A percentile compares a stretch with the other conserved stretches of the same genome.
Evolutionary conservation across 1,284 basidiomycete species (phyloP).

Genomic region (Apiotrichum sp.): DNA sequence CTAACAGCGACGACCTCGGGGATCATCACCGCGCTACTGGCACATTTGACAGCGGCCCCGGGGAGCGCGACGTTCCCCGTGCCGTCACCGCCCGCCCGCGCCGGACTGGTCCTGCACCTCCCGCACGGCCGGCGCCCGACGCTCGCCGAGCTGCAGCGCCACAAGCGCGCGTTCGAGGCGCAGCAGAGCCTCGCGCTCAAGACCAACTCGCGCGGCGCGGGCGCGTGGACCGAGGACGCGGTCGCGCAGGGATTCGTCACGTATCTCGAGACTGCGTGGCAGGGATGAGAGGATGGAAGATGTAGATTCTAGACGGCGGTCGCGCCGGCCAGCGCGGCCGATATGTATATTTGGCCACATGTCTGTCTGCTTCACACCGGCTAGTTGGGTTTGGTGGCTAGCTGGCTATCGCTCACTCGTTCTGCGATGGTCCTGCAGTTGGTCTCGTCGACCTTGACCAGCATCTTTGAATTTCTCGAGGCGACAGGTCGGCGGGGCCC

Average conservation of each 20-base stretch:
- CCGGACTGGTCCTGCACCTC: constrained; percentile 43
- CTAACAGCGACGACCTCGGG: constrained; percentile 65
- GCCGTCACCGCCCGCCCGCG: constrained; percentile 51
- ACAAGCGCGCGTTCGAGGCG: constrained; percentile 80
- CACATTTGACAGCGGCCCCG: constrained; percentile 53
- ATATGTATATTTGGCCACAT: too few species aligned
- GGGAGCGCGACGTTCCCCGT: constrained; percentile 52
- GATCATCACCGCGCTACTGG: constrained; percentile 63
- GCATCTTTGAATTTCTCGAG: too few species aligned
- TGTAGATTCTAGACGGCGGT: constrained; percentile 16
- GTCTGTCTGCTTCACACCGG: too few species aligned
- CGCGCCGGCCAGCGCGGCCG: constrained; percentile 6
- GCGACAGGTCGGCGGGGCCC: too few species aligned
- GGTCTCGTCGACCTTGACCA: too few species aligned
- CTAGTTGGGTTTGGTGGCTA: too few species aligned
- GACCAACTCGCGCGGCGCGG: constrained; percentile 71
- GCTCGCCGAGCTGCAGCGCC: constrained; percentile 73
- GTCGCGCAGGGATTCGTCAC: constrained; percentile 67
- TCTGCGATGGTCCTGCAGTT: too few species aligned
- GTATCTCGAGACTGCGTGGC: constrained; percentile 64
- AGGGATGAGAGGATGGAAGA: constrained; percentile 17
- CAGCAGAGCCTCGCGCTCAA: constrained; percentile 82
- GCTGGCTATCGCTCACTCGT: too few species aligned
- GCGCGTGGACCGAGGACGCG: constrained; percentile 68
- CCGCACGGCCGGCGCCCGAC: constrained; percentile 67